phyloP scores from a whole-genome alignment of 176 grass and related monocot species.

The Oryza coarctata region DNA sequence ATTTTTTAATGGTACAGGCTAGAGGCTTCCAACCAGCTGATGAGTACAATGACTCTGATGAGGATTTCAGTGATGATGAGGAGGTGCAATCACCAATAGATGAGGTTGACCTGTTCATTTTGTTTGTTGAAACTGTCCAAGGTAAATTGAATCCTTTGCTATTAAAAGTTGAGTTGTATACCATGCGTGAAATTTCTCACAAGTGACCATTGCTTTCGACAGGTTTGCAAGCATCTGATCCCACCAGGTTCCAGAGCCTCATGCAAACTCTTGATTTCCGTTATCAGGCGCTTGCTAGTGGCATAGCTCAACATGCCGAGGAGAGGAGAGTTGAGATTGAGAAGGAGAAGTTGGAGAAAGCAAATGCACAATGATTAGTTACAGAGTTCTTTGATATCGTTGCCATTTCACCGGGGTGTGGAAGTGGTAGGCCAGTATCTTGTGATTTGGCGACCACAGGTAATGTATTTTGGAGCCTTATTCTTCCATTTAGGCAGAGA shows the following conservation, averaged over 20 bases:
- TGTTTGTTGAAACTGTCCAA: constrained; percentile 83
- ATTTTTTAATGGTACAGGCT: constrained; percentile 49
- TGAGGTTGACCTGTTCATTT: constrained; percentile 93
- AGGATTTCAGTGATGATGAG: constrained; percentile 78
- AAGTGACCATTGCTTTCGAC: background rate
- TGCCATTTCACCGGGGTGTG: constrained; percentile 7
- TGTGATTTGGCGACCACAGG: constrained; percentile 8
- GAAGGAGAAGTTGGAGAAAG: constrained; percentile 77
- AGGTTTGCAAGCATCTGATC: constrained; percentile 71
- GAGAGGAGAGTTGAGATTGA: constrained; percentile 71
- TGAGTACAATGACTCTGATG: constrained; percentile 75
- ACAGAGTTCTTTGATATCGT: constrained; percentile 14
- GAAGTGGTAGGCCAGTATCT: constrained; percentile 18
- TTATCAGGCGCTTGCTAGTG: constrained; percentile 75
- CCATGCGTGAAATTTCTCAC: background rate
- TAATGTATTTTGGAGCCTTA: constrained; percentile 36
- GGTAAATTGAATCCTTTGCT: constrained; percentile 42
- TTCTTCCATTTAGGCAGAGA: constrained; percentile 16
- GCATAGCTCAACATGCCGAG: constrained; percentile 76
- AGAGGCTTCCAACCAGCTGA: constrained; percentile 87
- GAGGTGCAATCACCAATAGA: constrained; percentile 85
- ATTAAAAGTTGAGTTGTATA: background rate
- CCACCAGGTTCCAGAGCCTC: constrained; percentile 63
- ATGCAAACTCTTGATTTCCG: constrained; percentile 81
- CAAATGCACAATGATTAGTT: constrained; percentile 31